Conservation (phyloP, 169 alveolate genomes). For the Plasmodium malariae region DNA sequence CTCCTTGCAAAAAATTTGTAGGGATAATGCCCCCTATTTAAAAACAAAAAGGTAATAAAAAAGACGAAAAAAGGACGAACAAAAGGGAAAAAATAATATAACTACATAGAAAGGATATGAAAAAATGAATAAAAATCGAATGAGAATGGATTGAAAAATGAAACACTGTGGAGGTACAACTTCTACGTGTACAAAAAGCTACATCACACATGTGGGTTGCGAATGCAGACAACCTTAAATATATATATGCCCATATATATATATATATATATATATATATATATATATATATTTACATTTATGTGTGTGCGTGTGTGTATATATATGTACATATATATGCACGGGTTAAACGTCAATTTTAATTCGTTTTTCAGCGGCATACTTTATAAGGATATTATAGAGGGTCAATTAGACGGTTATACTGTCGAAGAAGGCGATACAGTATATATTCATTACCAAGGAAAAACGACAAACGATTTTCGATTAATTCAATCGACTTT, state of each 20-base stretch:
- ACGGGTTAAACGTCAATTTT: background rate
- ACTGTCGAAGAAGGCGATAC: constrained; percentile 74
- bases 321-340: background rate
- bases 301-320: background rate
- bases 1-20: constrained; percentile 58
- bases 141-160: too few species aligned
- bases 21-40: constrained; percentile 32
- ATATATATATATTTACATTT: background rate
- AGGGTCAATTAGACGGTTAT: constrained; percentile 67
- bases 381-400: constrained; percentile 53
- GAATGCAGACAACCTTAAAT: too few species aligned
- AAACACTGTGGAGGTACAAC: too few species aligned
- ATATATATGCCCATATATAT: background rate
- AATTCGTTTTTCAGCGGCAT: constrained; percentile 32
- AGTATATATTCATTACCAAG: constrained; percentile 75
- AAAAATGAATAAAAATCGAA: too few species aligned
- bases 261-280: background rate
- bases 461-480: constrained; percentile 76
- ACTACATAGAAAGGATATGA: background rate
- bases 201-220: too few species aligned
- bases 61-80: background rate
- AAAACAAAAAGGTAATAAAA: constrained; percentile 58
- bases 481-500: constrained; percentile 72
- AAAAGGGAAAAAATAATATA: background rate
- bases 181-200: too few species aligned